A percentile compares a stretch with the other conserved stretches of the same genome.
Evolutionary conservation across 1,284 basidiomycete species (phyloP).

Genomic region (Sporisorium reilianum): DNA sequence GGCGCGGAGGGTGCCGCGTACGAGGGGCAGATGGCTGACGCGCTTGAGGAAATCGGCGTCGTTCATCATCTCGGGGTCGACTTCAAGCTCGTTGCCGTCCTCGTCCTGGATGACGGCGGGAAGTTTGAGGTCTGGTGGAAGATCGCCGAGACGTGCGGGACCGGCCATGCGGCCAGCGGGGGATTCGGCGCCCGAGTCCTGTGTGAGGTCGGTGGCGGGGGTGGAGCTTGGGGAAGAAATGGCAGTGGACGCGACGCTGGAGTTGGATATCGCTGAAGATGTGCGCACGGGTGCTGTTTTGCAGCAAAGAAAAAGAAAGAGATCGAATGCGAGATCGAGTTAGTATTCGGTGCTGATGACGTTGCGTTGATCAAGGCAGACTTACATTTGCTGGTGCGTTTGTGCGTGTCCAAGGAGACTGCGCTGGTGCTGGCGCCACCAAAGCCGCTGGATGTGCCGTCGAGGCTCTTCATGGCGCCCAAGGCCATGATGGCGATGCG

Average conservation of each 20-base stretch:
- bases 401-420: slow-evolving; percentile 22
- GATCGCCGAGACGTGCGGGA: slow-evolving; percentile 49
- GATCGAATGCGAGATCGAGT: background rate
- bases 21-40: slow-evolving; percentile 72
- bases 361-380: background rate
- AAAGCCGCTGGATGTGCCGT: slow-evolving; percentile 34
- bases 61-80: slow-evolving; percentile 60
- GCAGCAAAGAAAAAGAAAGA: too few relatives aligned
- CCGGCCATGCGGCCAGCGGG: slow-evolving; percentile 29
- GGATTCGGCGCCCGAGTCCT: slow-evolving; percentile 45
- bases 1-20: slow-evolving; percentile 78
- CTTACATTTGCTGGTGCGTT: slow-evolving; percentile 31
- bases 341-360: background rate
- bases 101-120: slow-evolving; percentile 61
- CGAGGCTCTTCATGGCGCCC: slow-evolving; percentile 60
- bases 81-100: slow-evolving; percentile 56
- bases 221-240: slow-evolving; percentile 60
- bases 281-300: slow-evolving; percentile 26
- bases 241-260: slow-evolving; percentile 55
- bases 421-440: slow-evolving; percentile 26
- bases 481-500: slow-evolving; percentile 61
- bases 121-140: slow-evolving; percentile 60
- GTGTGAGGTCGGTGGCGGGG: slow-evolving; percentile 54
- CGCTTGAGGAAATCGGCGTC: slow-evolving; percentile 59
- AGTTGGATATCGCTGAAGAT: slow-evolving; percentile 53